Conservation (phyloP, 176 grass and related monocot genomes). For the Canna indica region DNA sequence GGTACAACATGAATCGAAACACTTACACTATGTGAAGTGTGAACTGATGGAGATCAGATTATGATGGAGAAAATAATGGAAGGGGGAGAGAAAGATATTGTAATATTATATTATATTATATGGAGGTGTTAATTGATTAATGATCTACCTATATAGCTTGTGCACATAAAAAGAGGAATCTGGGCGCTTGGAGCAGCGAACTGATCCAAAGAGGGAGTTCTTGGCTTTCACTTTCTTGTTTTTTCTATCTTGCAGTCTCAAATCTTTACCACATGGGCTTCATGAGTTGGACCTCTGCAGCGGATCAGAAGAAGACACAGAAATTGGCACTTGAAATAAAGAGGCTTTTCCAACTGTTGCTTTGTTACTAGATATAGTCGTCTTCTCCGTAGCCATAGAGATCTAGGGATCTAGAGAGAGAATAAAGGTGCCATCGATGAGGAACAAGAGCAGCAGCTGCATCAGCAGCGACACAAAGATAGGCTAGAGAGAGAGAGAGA, state of each 20-base stretch:
- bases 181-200: background rate
- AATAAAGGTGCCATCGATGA: background rate
- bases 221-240: background rate
- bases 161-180: no score
- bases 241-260: background rate
- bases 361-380: background rate
- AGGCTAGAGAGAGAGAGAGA: background rate
- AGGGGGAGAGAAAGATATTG: no score
- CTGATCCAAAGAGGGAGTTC: background rate
- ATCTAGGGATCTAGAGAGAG: background rate
- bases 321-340: background rate
- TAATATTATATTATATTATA: no score
- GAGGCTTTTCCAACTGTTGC: background rate
- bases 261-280: background rate
- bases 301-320: conserved; percentile 1
- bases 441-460: background rate
- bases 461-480: background rate
- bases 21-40: no score
- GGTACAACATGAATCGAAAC: no score
- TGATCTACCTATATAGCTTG: no score
- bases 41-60: no score
- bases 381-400: background rate
- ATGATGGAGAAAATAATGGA: no score
- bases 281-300: background rate
- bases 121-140: background rate